Percentiles rank a stretch among this genome's conserved stretches.
These are phyloP conservation scores for Dicorynia guianensis DNA, from an alignment of 306 rosid genomes.

Conservation along the genomic window DNA sequence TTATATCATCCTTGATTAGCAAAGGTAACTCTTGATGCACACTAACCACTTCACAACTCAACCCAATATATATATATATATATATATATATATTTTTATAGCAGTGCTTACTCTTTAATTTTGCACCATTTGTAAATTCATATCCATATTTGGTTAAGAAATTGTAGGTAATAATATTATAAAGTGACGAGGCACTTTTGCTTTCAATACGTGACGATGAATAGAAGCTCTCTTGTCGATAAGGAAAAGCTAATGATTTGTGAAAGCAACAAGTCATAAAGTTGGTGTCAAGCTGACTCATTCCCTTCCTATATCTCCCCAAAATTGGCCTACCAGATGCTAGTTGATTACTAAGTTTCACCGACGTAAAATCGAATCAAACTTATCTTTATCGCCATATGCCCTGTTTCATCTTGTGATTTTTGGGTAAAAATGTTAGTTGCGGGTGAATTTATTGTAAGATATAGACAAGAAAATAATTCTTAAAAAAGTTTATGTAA, in stretches of 20 bases:
- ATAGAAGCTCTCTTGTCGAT: constrained; percentile 23
- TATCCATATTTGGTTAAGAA: constrained; percentile 27
- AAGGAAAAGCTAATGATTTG: constrained; percentile 47
- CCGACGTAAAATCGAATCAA: constrained; percentile 33
- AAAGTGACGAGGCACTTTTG: constrained; percentile 4
- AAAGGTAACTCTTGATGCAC: too few relatives aligned
- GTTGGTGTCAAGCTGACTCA: constrained; percentile 43
- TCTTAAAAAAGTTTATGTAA: too few relatives aligned
- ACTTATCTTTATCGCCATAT: constrained; percentile 2
- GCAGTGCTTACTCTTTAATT: background rate
- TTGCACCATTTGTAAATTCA: background rate
- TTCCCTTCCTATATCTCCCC: constrained; percentile 33
- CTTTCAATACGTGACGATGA: constrained; percentile 29
- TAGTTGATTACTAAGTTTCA: constrained; percentile 25
- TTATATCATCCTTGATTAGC: too few relatives aligned
- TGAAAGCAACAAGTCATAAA: constrained; percentile 47
- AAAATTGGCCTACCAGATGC: constrained; percentile 32
- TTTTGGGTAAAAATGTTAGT: too few relatives aligned
- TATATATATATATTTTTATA: too few relatives aligned
- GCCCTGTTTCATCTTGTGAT: constrained; percentile 4
- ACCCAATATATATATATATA: too few relatives aligned
- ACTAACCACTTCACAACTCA: too few relatives aligned
- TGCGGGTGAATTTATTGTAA: too few relatives aligned
- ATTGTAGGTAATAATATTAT: constrained; percentile 24
- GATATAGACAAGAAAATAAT: too few relatives aligned